phyloP scores from a whole-genome alignment of 108 stramenopile species.

The Hondaea fermentalgiana region DNA sequence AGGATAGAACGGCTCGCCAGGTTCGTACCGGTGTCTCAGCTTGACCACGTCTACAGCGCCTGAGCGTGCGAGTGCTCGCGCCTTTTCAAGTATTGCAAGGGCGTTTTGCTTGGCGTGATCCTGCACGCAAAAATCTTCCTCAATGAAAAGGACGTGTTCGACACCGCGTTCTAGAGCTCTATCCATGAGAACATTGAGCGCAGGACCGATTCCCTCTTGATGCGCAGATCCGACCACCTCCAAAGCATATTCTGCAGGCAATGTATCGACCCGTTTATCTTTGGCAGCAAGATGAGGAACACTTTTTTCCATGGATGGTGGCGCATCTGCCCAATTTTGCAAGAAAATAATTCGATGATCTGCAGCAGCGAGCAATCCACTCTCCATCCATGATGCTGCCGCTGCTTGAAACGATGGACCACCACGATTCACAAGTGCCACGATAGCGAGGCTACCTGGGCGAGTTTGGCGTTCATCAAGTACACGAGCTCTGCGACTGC shows the following conservation, averaged over 20 bases:
- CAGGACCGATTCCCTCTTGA: background rate
- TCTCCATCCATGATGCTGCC: background rate
- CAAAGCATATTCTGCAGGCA: background rate
- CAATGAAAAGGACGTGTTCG: background rate
- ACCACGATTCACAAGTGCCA: background rate
- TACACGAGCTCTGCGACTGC: background rate
- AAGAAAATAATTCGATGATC: background rate
- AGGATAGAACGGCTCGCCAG: background rate
- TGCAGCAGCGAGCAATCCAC: background rate
- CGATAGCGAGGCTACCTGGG: background rate
- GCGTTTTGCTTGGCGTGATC: background rate
- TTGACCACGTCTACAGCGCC: background rate
- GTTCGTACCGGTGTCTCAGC: background rate
- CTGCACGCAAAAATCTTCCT: background rate
- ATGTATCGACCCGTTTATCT: background rate
- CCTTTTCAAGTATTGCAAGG: background rate
- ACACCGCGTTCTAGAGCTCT: background rate
- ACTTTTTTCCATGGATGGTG: no score
- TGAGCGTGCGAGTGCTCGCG: background rate
- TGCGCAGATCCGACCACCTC: background rate
- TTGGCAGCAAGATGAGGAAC: background rate
- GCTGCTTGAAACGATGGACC: background rate
- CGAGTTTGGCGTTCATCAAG: no score
- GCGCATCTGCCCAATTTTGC: background rate
- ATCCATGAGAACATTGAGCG: background rate